Evolutionary conservation across 331 rosid species (phyloP), one percentile per base, ranked within the genome.

Genomic region (Malus hybrid): DNA sequence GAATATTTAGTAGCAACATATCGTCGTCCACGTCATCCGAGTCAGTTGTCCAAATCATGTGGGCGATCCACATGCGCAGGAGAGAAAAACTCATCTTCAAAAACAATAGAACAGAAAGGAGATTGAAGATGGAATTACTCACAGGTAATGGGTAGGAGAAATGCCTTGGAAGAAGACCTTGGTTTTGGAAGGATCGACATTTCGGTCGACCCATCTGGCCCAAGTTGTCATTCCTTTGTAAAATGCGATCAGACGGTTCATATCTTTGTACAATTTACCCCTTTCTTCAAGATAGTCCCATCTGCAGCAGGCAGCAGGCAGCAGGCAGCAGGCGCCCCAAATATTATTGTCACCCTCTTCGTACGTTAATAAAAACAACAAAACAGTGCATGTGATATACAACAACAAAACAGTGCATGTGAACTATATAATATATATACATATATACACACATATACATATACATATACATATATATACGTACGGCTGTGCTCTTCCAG

Each of bases 61-160:
- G 6, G n/a, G 19, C 56, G 18, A 16, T 9, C 56, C 56, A 50
- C n/a, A 50, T 6, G 56, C 56, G 56, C 19, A 50, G 56, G n/a
- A 4, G 7, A 16, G n/a, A 50, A 50, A 50, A 50, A 2, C n/a
- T 50, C n/a, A 50, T 50, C 4, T 50, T 50, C 56, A 2, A 50
- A 50, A 7, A 7, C 9, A 54, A 13, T 19, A 18, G 56, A 18
- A 32, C 24, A 32, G 46, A 12, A 64, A 55, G 18, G 2, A 36
- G 56, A 61, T n/a, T 9, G 50, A 34, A 32, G 27, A 33, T 19
- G 70, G 24, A 36, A 29, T 44, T 36, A 83, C 96, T 84, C 88
- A 93, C 98, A 84, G 86, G 44, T 95, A 95, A 73, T 95, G 99
- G 16, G 91, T 91, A 0, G 99, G 99, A 14, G 99, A 95, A 78